phyloP scores from a whole-genome alignment of 1,284 basidiomycete species.

The Stereum hirsutum region DNA sequence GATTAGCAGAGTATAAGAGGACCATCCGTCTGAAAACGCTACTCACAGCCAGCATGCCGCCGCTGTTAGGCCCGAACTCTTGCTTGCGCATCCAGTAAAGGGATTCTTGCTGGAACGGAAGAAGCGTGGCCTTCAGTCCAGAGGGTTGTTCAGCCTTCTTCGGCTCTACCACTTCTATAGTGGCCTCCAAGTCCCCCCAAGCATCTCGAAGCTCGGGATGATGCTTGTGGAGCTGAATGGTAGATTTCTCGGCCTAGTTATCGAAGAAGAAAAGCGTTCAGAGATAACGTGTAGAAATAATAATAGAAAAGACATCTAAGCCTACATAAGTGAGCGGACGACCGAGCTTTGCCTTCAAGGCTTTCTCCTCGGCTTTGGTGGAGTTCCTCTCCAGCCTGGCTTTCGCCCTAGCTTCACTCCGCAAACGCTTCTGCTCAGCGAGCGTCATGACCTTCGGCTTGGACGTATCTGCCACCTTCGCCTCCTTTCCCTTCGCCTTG shows the following conservation, averaged over 20 bases:
- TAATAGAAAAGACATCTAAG: slow-evolving; percentile 2
- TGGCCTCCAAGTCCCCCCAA: slow-evolving; percentile 81
- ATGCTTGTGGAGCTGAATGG: slow-evolving; percentile 51
- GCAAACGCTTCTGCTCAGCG: not conserved
- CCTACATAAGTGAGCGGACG: slow-evolving; percentile 61
- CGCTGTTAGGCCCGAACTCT: slow-evolving; percentile 82
- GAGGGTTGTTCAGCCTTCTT: slow-evolving; percentile 71
- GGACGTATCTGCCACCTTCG: not conserved
- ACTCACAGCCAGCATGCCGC: slow-evolving; percentile 88
- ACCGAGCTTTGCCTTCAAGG: slow-evolving; percentile 45
- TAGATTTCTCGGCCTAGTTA: slow-evolving; percentile 66
- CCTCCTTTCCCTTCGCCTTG: slow-evolving; percentile 14
- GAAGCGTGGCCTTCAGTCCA: slow-evolving; percentile 64
- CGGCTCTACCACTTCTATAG: slow-evolving; percentile 57
- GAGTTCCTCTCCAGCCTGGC: slow-evolving; percentile 19
- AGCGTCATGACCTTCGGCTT: not conserved
- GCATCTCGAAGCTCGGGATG: slow-evolving; percentile 77
- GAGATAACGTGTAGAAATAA: slow-evolving; percentile 2
- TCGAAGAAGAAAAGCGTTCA: not conserved
- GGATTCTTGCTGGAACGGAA: slow-evolving; percentile 88
- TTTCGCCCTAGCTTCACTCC: slow-evolving; percentile 9
- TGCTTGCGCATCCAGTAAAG: slow-evolving; percentile 95
- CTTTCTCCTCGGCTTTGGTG: slow-evolving; percentile 38
- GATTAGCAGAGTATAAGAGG: not conserved
- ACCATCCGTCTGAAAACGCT: not conserved